Conservation (phyloP, 2,329 filamentous ascomycete species). For the Aphanocladium album region DNA sequence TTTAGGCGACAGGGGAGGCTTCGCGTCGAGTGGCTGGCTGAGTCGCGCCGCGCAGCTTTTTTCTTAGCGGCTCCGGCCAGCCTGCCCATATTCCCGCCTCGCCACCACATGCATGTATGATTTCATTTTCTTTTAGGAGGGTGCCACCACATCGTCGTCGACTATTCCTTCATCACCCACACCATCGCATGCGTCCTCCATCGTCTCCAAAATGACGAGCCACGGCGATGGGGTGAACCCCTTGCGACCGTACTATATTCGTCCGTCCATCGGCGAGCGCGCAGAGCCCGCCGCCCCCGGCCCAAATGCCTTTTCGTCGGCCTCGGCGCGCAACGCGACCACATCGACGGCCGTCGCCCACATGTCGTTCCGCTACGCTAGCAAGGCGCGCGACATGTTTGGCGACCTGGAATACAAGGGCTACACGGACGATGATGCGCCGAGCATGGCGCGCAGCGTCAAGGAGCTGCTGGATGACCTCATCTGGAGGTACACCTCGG, state of each 20-base stretch:
- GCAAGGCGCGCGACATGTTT: constrained; percentile 76
- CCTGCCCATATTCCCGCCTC: not conserved
- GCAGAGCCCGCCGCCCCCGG: constrained; percentile 33
- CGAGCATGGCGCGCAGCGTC: constrained; percentile 67
- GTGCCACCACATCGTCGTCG: not conserved
- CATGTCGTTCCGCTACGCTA: constrained; percentile 40
- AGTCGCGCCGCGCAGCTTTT: not conserved
- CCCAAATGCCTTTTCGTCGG: constrained; percentile 41
- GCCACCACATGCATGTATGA: constrained; percentile 1
- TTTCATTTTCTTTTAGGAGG: not conserved
- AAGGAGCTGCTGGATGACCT: constrained; percentile 78
- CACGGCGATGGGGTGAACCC: constrained; percentile 53
- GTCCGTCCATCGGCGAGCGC: constrained; percentile 49
- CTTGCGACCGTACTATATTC: constrained; percentile 65
- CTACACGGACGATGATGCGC: constrained; percentile 72
- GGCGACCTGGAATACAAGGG: constrained; percentile 89
- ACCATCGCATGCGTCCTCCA: constrained; percentile 19
- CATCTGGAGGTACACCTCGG: constrained; percentile 85
- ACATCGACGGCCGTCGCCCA: constrained; percentile 25
- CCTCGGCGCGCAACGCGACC: constrained; percentile 36
- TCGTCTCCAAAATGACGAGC: constrained; percentile 36
- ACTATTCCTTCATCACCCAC: not conserved
- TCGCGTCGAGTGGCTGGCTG: constrained; percentile 1
- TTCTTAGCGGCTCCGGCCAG: not conserved
- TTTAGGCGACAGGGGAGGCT: not conserved